These are phyloP conservation scores for Phanerodontia chrysosporium DNA, from an alignment of 768 basidiomycete species.

Conservation along the genomic window DNA sequence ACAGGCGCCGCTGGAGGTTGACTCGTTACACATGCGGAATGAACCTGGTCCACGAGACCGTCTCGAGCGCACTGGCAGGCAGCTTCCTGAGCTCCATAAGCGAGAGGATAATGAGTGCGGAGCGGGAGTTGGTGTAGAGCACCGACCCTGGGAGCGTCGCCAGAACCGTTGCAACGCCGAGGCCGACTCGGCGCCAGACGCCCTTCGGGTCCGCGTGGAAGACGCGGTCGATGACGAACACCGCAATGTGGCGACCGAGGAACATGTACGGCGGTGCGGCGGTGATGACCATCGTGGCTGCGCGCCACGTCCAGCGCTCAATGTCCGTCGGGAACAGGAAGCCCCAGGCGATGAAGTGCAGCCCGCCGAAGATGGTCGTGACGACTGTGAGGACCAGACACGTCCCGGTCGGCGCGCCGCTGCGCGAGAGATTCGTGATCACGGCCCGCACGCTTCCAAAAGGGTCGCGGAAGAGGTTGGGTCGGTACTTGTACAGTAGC, in stretches of 20 bases:
- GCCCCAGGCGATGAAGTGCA: background rate
- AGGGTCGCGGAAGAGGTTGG: background rate
- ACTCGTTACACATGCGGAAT: background rate
- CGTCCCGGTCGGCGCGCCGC: background rate
- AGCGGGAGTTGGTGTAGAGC: background rate
- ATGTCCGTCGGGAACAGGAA: background rate
- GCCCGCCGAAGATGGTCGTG: background rate
- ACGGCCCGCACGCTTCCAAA: background rate
- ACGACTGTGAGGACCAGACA: background rate
- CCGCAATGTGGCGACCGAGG: background rate
- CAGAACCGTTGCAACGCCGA: background rate
- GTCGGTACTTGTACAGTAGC: background rate
- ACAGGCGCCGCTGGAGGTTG: too few species aligned
- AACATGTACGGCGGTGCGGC: background rate
- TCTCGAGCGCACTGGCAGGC: background rate
- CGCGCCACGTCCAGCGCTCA: background rate
- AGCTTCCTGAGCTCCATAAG: background rate
- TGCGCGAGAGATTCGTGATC: background rate
- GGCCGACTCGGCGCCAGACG: background rate
- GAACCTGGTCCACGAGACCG: background rate
- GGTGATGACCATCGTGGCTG: background rate
- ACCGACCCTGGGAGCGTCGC: background rate
- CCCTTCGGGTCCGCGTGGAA: background rate
- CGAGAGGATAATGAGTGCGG: background rate
- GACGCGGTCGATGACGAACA: background rate